Evolutionary conservation across 2,329 filamentous ascomycete species (phyloP), one percentile per base, ranked within the genome.

Genomic region (Ophioceras dolichostomum): DNA sequence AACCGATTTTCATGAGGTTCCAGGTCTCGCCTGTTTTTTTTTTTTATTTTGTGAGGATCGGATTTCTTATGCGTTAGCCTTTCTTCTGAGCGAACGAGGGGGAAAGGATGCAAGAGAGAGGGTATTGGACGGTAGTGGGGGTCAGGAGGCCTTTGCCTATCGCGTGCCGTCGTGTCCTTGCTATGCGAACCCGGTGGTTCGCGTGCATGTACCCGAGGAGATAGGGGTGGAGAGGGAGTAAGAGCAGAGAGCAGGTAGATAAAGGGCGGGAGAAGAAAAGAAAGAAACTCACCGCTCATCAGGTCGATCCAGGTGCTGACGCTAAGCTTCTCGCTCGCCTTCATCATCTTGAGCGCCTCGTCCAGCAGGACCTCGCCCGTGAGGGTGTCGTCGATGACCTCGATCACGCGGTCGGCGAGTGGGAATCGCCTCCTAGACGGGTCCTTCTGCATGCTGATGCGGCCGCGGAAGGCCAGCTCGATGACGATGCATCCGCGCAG

Each of bases 1-100:
- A 98, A 58, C 91, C 91, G 52, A 98, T 98, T 70, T 98, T 98
- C 91, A 98, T 96, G 47, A 98, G 68, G 58, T 98, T 98, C 91
- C 91, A 98, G 39, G 91, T 98, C 64, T 98, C 91, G 58, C 91
- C 89, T 96, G 55, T 32, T 17, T 8, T 10, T 26, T 8, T n/a
- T n/a, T n/a, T n/a, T n/a, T n/a, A n/a, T n/a, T n/a, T n/a, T n/a
- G n/a, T n/a, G n/a, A n/a, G n/a, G n/a, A n/a, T n/a, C n/a, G n/a
- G n/a, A n/a, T n/a, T n/a, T n/a, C n/a, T n/a, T n/a, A n/a, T n/a
- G n/a, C n/a, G n/a, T n/a, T n/a, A n/a, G n/a, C n/a, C n/a, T n/a
- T n/a, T n/a, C n/a, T n/a, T n/a, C n/a, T n/a, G n/a, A n/a, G n/a
- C n/a, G n/a, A n/a, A n/a, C n/a, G n/a, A n/a, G n/a, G n/a, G n/a